Base-by-base conservation (phyloP, 257 asterid genomes). In the Fraxinus cuspidata region DNA sequence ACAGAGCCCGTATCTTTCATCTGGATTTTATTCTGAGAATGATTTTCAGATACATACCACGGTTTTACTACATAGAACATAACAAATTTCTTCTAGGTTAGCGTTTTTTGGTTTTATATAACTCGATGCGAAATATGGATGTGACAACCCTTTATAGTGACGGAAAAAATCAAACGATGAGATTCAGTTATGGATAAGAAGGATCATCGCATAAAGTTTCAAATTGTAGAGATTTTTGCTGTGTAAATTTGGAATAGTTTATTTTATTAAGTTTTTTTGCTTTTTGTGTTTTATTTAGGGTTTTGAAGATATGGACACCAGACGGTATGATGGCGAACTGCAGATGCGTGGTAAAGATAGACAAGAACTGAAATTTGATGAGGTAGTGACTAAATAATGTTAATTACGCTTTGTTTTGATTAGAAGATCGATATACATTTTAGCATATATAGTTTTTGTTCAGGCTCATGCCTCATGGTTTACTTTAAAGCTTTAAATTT, bases 281-380 rank as follows among this genome's bases (percentile, higher is more conserved):
- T 42, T 75, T 60, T 40, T 74, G 27, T 74, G 13, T 72, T 31
- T 25, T 74, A 42, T 28, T 63, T 65, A 77, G 79, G 85, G 16
- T 63, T 63, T 76, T 73, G 63, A 60, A 77, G 72, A 42, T 27
- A 95, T 93, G 97, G 96, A 93, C 6, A 88, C 78, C 83, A 81
- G 82, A 84, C 89, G 93, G 96, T 88, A 83, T 79, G 82, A 77
- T 81, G 87, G 91, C 65, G 89, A 88, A 78, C 92, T 83, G 71
- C 96, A 90, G 77, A 77, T 86, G 92, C 89, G 83, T 74, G 78
- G 77, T 71, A 86, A 88, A 86, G 89, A 83, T 75, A 86, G 80
- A 80, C 89, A 80, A 58, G 85, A 84, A 70, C 86, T 81, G 64
- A 86, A 75, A 83, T 74, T 65, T 32, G 83, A 83, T 29, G 94